Evolutionary conservation across 2,329 filamentous ascomycete genomes (phyloP).

Genomic region (Curvularia hawaiiensis): DNA sequence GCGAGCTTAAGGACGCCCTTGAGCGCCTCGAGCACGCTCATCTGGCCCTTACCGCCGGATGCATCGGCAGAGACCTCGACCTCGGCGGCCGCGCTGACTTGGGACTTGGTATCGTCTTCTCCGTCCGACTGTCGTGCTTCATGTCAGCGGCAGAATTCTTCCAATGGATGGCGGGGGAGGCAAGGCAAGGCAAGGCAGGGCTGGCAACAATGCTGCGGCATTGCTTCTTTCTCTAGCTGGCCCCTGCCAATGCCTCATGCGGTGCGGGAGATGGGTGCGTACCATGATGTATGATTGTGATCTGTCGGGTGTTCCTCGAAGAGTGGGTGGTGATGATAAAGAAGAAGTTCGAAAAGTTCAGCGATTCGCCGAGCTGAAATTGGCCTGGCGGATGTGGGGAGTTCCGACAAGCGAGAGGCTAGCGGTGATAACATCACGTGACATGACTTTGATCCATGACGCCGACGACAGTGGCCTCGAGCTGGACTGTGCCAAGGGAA

Average conservation of each 20-base stretch:
- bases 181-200: not conserved
- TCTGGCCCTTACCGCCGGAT: slow-evolving; percentile 78
- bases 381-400: slow-evolving; percentile 16
- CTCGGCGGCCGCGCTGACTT: slow-evolving; percentile 78
- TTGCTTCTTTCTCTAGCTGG: not conserved
- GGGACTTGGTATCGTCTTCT: slow-evolving; percentile 98
- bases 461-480: not conserved
- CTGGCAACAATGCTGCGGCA: slow-evolving; percentile 6
- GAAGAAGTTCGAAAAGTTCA: slow-evolving; percentile 23
- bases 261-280: slow-evolving; percentile 13
- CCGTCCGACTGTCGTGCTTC: slow-evolving; percentile 82
- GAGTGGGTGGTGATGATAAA: slow-evolving; percentile 38
- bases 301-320: slow-evolving; percentile 54
- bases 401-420: slow-evolving; percentile 11
- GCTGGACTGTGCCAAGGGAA: not conserved
- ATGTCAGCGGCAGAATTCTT: slow-evolving; percentile 21
- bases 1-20: slow-evolving; percentile 99
- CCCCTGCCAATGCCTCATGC: no score
- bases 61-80: slow-evolving; percentile 96
- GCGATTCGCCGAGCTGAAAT: slow-evolving; percentile 22
- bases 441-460: not conserved
- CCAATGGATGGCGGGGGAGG: no score
- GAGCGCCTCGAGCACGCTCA: slow-evolving; percentile 97
- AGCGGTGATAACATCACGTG: not conserved
- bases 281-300: slow-evolving; percentile 50